These are phyloP conservation scores for Purpureocillium takamizusanense DNA, from an alignment of 2,329 filamentous ascomycete species.

Conservation along the genomic window DNA sequence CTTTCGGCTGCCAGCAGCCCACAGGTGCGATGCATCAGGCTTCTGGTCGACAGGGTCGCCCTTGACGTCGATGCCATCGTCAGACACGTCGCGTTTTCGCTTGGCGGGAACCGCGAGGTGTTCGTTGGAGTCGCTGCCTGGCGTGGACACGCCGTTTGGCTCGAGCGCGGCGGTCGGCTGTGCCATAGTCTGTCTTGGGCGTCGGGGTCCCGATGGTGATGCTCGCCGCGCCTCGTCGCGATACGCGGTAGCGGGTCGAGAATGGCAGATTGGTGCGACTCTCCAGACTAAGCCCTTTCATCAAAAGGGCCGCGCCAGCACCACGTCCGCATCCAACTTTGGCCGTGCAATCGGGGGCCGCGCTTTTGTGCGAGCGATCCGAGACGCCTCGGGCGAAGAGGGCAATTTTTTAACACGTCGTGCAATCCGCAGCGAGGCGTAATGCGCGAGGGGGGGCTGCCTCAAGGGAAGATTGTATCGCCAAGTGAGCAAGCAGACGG, in stretches of 20 bases:
- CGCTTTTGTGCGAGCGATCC: conserved; percentile 10
- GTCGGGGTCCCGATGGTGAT: conserved; percentile 9
- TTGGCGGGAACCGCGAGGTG: conserved; percentile 34
- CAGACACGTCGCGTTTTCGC: conserved; percentile 48
- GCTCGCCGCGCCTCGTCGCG: conserved; percentile 29
- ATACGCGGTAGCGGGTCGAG: conserved; percentile 23
- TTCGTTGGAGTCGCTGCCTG: conserved; percentile 18
- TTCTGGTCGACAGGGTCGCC: conserved; percentile 13
- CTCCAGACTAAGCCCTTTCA: conserved; percentile 21
- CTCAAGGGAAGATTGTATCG: conserved; percentile 27
- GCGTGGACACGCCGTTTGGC: conserved; percentile 32
- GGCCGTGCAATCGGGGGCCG: conserved; percentile 17
- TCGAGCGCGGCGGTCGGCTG: conserved; percentile 28
- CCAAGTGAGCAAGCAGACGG: conserved; percentile 19
- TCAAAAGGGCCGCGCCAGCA: conserved; percentile 21
- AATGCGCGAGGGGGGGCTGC: conserved; percentile 19
- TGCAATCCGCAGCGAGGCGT: conserved; percentile 14
- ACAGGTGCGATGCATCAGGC: conserved; percentile 11
- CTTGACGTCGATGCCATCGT: conserved; percentile 24
- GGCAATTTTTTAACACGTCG: conserved; percentile 9
- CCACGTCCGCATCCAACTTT: conserved; percentile 21
- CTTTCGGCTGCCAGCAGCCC: conserved; percentile 19
- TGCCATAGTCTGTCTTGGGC: conserved; percentile 25
- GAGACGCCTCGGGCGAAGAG: conserved; percentile 2
- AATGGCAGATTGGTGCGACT: conserved; percentile 28